A percentile compares a stretch with the other conserved stretches of the same genome.
phyloP scores from a whole-genome alignment of 108 stramenopile genomes.

The Schizochytrium sp. region DNA sequence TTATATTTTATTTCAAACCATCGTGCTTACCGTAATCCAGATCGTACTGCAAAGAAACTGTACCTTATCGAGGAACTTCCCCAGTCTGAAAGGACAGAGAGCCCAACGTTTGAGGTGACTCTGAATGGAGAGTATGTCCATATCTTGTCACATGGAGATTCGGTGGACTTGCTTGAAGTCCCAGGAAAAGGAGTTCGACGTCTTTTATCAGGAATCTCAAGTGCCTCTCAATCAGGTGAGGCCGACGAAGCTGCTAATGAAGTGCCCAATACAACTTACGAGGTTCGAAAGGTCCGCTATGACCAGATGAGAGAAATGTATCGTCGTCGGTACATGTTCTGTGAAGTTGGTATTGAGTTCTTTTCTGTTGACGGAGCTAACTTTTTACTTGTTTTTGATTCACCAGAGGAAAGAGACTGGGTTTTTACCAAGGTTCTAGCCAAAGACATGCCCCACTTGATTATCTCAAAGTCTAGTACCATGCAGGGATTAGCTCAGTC shows the following conservation, averaged over 20 bases:
- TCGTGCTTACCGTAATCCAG: neutral
- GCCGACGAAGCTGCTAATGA: neutral
- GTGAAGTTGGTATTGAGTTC: conserved; percentile 52
- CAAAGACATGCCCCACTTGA: conserved; percentile 53
- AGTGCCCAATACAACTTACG: neutral
- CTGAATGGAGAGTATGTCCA: conserved; percentile 16
- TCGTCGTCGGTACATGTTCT: conserved; percentile 27
- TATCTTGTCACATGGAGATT: conserved; percentile 1
- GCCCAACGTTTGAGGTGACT: neutral
- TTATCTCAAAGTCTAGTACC: conserved; percentile 42
- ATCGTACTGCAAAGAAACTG: neutral
- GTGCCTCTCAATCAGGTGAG: neutral
- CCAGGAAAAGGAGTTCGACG: neutral
- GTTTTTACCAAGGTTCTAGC: conserved; percentile 57
- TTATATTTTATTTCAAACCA: conserved; percentile 52
- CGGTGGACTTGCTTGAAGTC: neutral
- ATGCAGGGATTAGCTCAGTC: conserved; percentile 50
- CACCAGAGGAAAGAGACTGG: conserved; percentile 46
- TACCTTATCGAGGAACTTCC: neutral
- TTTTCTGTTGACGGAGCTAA: conserved; percentile 48
- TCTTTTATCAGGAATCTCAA: neutral
- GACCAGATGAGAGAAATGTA: conserved; percentile 43
- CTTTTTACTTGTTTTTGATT: conserved; percentile 50
- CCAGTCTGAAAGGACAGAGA: neutral
- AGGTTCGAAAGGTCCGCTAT: neutral